These are phyloP conservation scores for Pueraria montana DNA, from an alignment of 306 rosid genomes.

Conservation along the genomic window DNA sequence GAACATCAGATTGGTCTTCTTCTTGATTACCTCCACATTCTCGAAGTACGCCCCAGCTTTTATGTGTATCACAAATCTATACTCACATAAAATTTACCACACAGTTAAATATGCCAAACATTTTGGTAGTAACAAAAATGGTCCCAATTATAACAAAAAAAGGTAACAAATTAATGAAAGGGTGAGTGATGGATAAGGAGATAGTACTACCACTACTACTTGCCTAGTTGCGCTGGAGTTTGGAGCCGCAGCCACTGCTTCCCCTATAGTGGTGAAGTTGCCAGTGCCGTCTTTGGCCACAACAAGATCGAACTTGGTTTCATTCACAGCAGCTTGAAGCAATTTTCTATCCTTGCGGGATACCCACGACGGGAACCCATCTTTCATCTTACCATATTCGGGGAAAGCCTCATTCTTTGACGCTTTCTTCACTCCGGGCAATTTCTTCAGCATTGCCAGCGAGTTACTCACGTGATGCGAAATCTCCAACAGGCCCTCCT, in stretches of 20 bases:
- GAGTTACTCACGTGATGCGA: conserved; percentile 73
- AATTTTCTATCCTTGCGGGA: conserved; percentile 62
- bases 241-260: conserved; percentile 85
- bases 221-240: conserved; percentile 83
- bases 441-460: conserved; percentile 75
- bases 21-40: conserved; percentile 83
- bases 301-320: conserved; percentile 63
- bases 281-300: conserved; percentile 92
- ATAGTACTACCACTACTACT: too few species aligned
- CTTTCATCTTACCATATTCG: conserved; percentile 60
- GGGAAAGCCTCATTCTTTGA: conserved; percentile 52
- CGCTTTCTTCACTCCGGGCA: conserved; percentile 48
- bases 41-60: conserved; percentile 84
- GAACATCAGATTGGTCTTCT: conserved; percentile 75
- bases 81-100: neutral
- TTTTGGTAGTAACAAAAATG: too few species aligned
- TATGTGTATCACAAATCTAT: conserved; percentile 84
- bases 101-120: too few species aligned
- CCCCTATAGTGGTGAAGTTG: conserved; percentile 71
- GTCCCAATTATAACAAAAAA: too few species aligned
- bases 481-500: conserved; percentile 52
- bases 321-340: conserved; percentile 58
- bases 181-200: neutral
- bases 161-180: neutral
- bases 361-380: conserved; percentile 78